A percentile compares a stretch with the other conserved stretches of the same genome.
Conservation (phyloP, 495 filamentous ascomycete genomes). For the Lindgomyces ingoldianus region DNA sequence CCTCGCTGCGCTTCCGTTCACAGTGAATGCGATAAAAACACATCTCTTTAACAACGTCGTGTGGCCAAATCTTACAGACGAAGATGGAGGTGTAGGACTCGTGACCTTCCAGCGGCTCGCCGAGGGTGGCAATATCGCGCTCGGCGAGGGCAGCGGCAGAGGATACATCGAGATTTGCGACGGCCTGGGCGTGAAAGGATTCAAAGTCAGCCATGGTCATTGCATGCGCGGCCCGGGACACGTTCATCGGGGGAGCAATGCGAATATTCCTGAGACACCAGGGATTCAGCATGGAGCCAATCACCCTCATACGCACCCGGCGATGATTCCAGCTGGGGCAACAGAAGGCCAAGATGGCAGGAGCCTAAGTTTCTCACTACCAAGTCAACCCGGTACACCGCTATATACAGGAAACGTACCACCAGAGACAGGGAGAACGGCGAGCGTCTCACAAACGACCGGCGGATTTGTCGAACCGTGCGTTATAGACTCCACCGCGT, state of each 20-base stretch:
- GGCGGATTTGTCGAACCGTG: constrained; percentile 30
- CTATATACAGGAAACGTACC: constrained; percentile 16
- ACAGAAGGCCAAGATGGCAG: constrained; percentile 29
- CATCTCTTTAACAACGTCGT: constrained; percentile 98
- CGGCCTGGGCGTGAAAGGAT: constrained; percentile 74
- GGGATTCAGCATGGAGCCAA: constrained; percentile 2
- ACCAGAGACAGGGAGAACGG: constrained; percentile 36
- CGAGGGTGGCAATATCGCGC: constrained; percentile 79
- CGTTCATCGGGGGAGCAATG: constrained; percentile 43
- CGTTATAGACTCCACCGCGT: constrained; percentile 76
- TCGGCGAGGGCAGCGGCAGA: constrained; percentile 70
- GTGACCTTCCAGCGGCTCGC: constrained; percentile 86
- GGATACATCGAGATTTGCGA: constrained; percentile 86
- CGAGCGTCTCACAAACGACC: constrained; percentile 6
- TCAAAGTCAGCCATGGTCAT: constrained; percentile 81
- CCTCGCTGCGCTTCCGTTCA: constrained; percentile 79
- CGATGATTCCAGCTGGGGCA: neutral
- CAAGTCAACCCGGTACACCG: constrained; percentile 33
- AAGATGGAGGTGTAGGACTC: constrained; percentile 89
- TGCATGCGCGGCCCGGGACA: constrained; percentile 68
- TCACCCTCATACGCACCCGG: constrained; percentile 9
- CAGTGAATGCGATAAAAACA: constrained; percentile 82
- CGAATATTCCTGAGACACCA: constrained; percentile 35
- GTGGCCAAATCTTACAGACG: constrained; percentile 96
- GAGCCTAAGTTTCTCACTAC: constrained; percentile 30